Evolutionary conservation across 495 filamentous ascomycete species (phyloP).

Genomic region (Penicillium angulare): DNA sequence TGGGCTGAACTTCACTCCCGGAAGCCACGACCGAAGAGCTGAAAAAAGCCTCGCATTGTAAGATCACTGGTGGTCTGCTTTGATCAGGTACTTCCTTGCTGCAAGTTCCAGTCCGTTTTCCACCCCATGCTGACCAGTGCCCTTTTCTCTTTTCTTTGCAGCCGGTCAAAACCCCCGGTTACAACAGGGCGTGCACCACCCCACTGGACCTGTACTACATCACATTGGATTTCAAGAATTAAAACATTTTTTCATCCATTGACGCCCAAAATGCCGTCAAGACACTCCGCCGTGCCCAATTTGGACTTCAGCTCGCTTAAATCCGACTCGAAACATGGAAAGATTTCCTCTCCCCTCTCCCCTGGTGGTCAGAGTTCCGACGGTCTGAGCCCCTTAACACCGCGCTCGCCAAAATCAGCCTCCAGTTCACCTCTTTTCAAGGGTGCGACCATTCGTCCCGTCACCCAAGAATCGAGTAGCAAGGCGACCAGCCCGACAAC

Average conservation of each 20-base stretch:
- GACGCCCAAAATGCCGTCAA: slow-evolving; percentile 40
- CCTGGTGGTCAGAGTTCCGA: slow-evolving; percentile 41
- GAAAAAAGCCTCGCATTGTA: slow-evolving; percentile 2
- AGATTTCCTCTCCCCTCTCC: slow-evolving; percentile 35
- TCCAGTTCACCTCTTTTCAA: slow-evolving; percentile 44
- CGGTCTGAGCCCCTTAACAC: slow-evolving; percentile 41
- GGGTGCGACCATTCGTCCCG: slow-evolving; percentile 44
- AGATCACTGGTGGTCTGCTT: slow-evolving; percentile 9
- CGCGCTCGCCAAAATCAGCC: slow-evolving; percentile 42
- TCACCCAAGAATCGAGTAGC: slow-evolving; percentile 40
- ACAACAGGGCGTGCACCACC: background rate
- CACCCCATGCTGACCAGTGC: slow-evolving; percentile 6
- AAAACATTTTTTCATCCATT: slow-evolving; percentile 13
- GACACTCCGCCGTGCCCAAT: slow-evolving; percentile 42
- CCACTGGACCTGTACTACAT: slow-evolving; percentile 4
- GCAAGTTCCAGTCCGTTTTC: slow-evolving; percentile 7
- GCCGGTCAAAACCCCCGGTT: slow-evolving; percentile 4
- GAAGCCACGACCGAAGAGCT: background rate
- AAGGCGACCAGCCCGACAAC: slow-evolving; percentile 34
- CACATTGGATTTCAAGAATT: background rate
- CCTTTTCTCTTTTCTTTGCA: background rate
- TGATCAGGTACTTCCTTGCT: slow-evolving; percentile 14
- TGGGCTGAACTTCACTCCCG: background rate
- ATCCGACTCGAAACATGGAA: slow-evolving; percentile 28
- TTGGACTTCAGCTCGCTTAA: slow-evolving; percentile 43